Base-by-base conservation (phyloP, 805 yeast species). In the Ogataea angusta region DNA sequence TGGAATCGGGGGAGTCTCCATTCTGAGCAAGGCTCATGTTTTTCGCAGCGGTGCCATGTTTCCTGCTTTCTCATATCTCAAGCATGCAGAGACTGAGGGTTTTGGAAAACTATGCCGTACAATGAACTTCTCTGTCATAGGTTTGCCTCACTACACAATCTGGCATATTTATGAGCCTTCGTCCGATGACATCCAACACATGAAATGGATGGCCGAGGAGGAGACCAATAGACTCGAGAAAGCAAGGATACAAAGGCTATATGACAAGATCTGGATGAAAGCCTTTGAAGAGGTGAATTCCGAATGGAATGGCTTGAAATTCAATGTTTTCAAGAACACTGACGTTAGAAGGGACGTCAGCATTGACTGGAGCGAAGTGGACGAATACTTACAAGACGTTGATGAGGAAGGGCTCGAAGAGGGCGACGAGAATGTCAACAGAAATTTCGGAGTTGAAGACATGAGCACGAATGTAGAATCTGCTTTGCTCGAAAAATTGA, bases 131-230 rank as follows among this genome's bases (percentile, higher is more conserved):
- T 73, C 81, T 14, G 96, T 89, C 16, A 74, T 82, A 45, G 97
- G 97, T 0, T 70, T 89, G 53, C 95, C 95, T 8, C 96, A 90
- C 66, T 89, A 89, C 61, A 90, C 87, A 17, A 82, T 89, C 36
- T 89, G 96, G 96, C 95, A 87, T 60, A 81, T 86, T 52, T 89
- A 90, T 64, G 96, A 89, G 69, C 96, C 96, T 16, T 82, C 93
- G 12, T 76, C 82, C 8, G 96, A 89, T 60, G 97, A 89, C 68
- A 69, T 89, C 63, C 42, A 78, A 60, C 85, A 82, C 54, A 82
- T 83, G 89, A 87, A 82, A 57, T 82, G 89, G 88, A 76, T 84
- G 83, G 90, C 89, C 1, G 74, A 79, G 54, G 89, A 83, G 60
- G 90, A 84, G 56, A 70, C 74, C 23, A 73, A 84, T 51, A 76